A percentile compares a stretch with the other conserved stretches of the same genome.
phyloP scores from a whole-genome alignment of 2,329 filamentous ascomycete genomes.

The Epichloe gansuensis region DNA sequence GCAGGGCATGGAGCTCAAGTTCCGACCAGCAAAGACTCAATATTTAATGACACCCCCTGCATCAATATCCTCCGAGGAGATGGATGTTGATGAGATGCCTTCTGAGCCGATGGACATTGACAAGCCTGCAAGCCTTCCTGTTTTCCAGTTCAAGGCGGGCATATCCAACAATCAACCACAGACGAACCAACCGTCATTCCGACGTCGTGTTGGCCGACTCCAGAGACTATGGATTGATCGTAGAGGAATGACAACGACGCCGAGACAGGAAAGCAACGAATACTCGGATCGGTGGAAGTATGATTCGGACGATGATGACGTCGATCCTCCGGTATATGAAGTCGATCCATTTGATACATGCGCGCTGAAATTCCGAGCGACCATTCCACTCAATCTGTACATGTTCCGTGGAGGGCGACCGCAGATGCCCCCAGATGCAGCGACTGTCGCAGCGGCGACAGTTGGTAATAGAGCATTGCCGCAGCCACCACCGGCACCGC shows the following conservation, averaged over 20 bases:
- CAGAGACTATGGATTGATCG: constrained; percentile 84
- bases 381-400: constrained; percentile 36
- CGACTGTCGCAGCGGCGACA: constrained; percentile 12
- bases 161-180: constrained; percentile 24
- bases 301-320: constrained; percentile 76
- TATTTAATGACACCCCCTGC: constrained; percentile 55
- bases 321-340: constrained; percentile 60
- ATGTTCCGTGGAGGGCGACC: constrained; percentile 27
- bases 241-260: constrained; percentile 46
- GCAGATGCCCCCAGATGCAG: constrained; percentile 17
- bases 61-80: constrained; percentile 39
- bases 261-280: constrained; percentile 27
- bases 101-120: constrained; percentile 30
- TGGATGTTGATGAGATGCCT: constrained; percentile 40
- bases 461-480: background rate
- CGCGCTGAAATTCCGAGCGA: constrained; percentile 48
- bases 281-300: constrained; percentile 68
- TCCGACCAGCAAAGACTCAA: constrained; percentile 59
- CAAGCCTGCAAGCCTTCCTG: constrained; percentile 18
- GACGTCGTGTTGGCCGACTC: constrained; percentile 71
- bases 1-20: constrained; percentile 45
- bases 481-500: constrained; percentile 7
- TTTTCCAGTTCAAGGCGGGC: constrained; percentile 35
- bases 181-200: constrained; percentile 51
- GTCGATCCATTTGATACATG: constrained; percentile 57